A percentile compares a stretch with the other conserved stretches of the same genome.
Conservation (phyloP, 257 asterid species). For the Gynochthodes officinalis region DNA sequence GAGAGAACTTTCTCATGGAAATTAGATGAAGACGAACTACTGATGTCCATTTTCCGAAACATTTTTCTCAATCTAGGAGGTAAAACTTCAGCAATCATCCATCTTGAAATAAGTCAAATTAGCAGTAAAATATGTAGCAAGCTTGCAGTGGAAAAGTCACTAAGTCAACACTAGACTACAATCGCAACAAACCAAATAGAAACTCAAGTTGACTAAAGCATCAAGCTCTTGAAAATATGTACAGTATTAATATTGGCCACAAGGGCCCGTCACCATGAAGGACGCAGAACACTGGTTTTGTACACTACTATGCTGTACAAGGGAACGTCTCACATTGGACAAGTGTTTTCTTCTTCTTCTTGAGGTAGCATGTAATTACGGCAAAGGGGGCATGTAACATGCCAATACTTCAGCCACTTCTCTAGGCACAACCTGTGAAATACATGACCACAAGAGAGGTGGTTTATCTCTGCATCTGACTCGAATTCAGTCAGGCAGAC, state of each 20-base stretch:
- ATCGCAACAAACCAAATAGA: constrained; percentile 13
- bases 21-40: too few species aligned
- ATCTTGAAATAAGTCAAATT: not conserved
- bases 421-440: constrained; percentile 76
- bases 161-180: not conserved
- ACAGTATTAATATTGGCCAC: constrained; percentile 34
- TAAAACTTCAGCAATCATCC: not conserved
- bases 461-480: constrained; percentile 65
- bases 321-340: constrained; percentile 65
- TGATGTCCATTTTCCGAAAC: not conserved
- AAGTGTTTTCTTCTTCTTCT: constrained; percentile 56
- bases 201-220: constrained; percentile 23
- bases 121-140: not conserved
- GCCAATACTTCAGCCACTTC: constrained; percentile 82
- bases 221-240: constrained; percentile 26
- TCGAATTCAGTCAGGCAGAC: constrained; percentile 71
- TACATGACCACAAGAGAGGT: constrained; percentile 71
- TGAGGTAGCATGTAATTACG: constrained; percentile 69
- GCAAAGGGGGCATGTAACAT: constrained; percentile 87
- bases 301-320: constrained; percentile 50
- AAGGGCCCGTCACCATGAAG: constrained; percentile 77
- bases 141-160: not conserved
- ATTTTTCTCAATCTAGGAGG: not conserved
- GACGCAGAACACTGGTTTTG: constrained; percentile 47
- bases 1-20: too few species aligned